phyloP scores from a whole-genome alignment of 2,329 filamentous ascomycete species.

The Pseudomassariella vexata region DNA sequence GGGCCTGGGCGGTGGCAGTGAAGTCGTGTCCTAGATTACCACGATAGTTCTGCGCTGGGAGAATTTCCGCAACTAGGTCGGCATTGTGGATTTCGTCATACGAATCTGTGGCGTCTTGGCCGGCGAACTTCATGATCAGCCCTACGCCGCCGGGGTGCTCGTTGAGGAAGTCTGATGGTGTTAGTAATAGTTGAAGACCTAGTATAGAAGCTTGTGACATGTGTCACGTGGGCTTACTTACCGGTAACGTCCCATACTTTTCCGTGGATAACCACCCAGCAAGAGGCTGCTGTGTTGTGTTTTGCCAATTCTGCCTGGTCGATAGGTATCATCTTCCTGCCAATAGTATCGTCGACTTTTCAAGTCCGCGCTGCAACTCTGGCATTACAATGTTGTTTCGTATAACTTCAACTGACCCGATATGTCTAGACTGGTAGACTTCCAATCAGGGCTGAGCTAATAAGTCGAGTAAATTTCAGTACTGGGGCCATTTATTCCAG shows the following conservation, averaged over 20 bases:
- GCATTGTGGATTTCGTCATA: constrained; percentile 46
- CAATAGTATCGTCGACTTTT: too few relatives aligned
- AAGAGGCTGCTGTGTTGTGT: constrained; percentile 42
- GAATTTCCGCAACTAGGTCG: constrained; percentile 29
- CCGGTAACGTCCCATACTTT: constrained; percentile 63
- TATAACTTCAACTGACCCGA: too few relatives aligned
- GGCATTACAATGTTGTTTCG: too few relatives aligned
- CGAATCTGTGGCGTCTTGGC: constrained; percentile 45
- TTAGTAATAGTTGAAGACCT: neutral
- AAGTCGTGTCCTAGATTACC: constrained; percentile 33
- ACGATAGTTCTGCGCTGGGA: constrained; percentile 39
- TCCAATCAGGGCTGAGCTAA: too few relatives aligned
- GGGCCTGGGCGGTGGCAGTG: too few relatives aligned
- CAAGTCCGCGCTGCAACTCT: too few relatives aligned
- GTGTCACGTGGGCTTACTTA: neutral
- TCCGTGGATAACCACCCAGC: constrained; percentile 65
- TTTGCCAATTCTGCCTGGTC: constrained; percentile 15
- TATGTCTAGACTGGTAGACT: too few relatives aligned
- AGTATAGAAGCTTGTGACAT: too few relatives aligned
- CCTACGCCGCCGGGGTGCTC: constrained; percentile 29
- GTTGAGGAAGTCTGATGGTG: constrained; percentile 43
- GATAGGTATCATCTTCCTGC: too few relatives aligned
- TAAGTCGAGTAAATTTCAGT: too few relatives aligned
- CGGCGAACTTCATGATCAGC: constrained; percentile 44
- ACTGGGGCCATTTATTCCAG: too few relatives aligned